Evolutionary conservation across 768 basidiomycete genomes (phyloP).

Genomic region (Pleurotus tuoliensis): DNA sequence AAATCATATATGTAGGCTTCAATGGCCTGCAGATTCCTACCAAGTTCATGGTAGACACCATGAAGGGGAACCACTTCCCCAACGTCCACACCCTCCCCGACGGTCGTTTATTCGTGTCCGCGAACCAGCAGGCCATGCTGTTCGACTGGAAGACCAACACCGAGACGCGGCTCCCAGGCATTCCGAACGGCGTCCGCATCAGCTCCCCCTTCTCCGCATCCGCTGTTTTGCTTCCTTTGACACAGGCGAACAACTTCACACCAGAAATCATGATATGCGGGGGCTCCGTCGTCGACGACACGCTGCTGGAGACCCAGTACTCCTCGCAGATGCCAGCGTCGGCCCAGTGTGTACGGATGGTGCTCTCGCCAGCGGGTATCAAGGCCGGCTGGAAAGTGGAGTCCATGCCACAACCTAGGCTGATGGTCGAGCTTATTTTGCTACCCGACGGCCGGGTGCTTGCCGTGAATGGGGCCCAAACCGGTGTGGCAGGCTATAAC

Average conservation of each 20-base stretch:
- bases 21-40: slow-evolving; percentile 18
- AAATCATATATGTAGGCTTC: slow-evolving; percentile 9
- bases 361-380: slow-evolving; percentile 38
- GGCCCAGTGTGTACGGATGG: slow-evolving; percentile 38
- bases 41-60: slow-evolving; percentile 10
- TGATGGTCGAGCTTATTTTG: slow-evolving; percentile 33
- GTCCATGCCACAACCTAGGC: slow-evolving; percentile 35
- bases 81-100: slow-evolving; percentile 35
- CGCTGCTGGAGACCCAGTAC: slow-evolving; percentile 20
- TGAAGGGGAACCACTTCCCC: slow-evolving; percentile 16
- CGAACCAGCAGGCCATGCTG: slow-evolving; percentile 38
- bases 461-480: slow-evolving; percentile 38
- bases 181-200: slow-evolving; percentile 41
- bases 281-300: slow-evolving; percentile 32
- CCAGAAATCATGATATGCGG: slow-evolving; percentile 47
- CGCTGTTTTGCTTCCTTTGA: slow-evolving; percentile 32
- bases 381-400: slow-evolving; percentile 42
- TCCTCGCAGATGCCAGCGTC: slow-evolving; percentile 36
- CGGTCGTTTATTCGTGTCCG: slow-evolving; percentile 38
- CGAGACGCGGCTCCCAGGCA: slow-evolving; percentile 34
- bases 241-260: slow-evolving; percentile 32
- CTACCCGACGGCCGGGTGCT: slow-evolving; percentile 38
- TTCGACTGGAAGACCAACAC: slow-evolving; percentile 35
- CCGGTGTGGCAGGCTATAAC: slow-evolving; percentile 36
- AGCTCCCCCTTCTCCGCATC: slow-evolving; percentile 37